Conservation (phyloP, 257 asterid genomes). For the Handroanthus guayacan region DNA sequence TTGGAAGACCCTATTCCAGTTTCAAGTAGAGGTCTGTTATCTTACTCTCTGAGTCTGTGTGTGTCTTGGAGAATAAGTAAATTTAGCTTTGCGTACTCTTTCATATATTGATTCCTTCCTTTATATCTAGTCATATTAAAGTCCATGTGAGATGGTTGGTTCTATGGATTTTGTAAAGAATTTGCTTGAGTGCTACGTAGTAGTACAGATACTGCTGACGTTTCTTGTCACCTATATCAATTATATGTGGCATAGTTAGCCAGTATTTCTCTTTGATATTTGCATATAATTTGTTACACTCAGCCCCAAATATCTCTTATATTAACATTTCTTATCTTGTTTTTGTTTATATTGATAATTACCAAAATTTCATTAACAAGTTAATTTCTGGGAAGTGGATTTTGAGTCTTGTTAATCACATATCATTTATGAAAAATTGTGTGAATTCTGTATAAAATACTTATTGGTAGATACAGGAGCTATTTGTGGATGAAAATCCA, state of each 20-base stretch:
- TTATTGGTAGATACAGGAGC: not conserved
- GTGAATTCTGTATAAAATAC: not conserved
- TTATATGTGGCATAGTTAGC: not conserved
- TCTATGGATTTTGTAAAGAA: not conserved
- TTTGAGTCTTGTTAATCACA: not conserved
- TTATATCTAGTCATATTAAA: conserved; percentile 14
- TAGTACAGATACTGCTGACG: conserved; percentile 6
- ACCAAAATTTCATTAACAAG: not conserved
- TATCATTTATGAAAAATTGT: not conserved
- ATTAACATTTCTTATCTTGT: not conserved
- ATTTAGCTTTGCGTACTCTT: conserved; percentile 17
- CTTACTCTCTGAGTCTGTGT: conserved; percentile 18
- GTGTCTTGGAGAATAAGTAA: not conserved
- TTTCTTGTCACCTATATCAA: conserved; percentile 1
- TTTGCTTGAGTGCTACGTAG: conserved; percentile 2
- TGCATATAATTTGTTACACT: not conserved
- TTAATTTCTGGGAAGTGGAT: not conserved
- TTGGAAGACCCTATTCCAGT: conserved; percentile 77
- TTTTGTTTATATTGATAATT: not conserved
- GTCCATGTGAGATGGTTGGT: conserved; percentile 2
- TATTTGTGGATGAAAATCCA: not conserved
- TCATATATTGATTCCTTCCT: not conserved
- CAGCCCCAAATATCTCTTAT: not conserved
- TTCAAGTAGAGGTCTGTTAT: conserved; percentile 68
- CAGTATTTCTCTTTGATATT: no score